These are phyloP conservation scores for Claviceps humidiphila DNA, from an alignment of 2,329 filamentous ascomycete genomes.

Conservation along the genomic window DNA sequence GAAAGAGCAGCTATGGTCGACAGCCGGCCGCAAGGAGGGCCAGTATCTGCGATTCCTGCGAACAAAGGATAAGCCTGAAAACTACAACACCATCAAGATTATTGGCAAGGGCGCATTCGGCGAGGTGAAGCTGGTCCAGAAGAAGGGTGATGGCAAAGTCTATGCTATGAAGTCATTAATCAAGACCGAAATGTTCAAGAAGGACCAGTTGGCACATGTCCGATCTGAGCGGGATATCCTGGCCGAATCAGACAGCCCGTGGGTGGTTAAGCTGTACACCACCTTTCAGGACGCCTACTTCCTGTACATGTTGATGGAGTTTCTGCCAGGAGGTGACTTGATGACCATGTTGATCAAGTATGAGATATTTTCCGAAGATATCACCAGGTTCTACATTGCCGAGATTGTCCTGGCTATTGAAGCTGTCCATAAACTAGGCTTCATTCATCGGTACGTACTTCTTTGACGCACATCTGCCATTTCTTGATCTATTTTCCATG, in stretches of 20 bases:
- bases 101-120: constrained; percentile 98
- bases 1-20: constrained; percentile 75
- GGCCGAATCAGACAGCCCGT: constrained; percentile 97
- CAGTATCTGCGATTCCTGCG: constrained; percentile 89
- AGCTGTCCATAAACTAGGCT: constrained; percentile 92
- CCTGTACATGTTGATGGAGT: constrained; percentile 99
- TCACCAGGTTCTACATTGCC: constrained; percentile 97
- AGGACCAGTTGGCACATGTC: constrained; percentile 94
- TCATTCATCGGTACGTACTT: constrained; percentile 80
- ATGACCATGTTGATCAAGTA: constrained; percentile 99
- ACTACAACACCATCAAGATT: constrained; percentile 93
- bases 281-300: constrained; percentile 96
- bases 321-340: constrained; percentile 90
- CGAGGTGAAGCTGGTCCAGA: constrained; percentile 93
- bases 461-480: neutral
- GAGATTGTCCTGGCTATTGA: constrained; percentile 98
- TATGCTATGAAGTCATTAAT: constrained; percentile 97
- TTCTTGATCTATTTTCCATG: neutral
- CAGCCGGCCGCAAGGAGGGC: constrained; percentile 75
- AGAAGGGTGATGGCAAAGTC: constrained; percentile 91
- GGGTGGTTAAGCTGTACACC: constrained; percentile 96
- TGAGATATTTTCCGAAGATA: constrained; percentile 97
- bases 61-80: constrained; percentile 83
- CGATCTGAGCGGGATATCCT: constrained; percentile 95
- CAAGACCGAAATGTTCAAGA: constrained; percentile 99